Conservation (phyloP, 495 filamentous ascomycete genomes). For the Aspergillus incahuasiensis region DNA sequence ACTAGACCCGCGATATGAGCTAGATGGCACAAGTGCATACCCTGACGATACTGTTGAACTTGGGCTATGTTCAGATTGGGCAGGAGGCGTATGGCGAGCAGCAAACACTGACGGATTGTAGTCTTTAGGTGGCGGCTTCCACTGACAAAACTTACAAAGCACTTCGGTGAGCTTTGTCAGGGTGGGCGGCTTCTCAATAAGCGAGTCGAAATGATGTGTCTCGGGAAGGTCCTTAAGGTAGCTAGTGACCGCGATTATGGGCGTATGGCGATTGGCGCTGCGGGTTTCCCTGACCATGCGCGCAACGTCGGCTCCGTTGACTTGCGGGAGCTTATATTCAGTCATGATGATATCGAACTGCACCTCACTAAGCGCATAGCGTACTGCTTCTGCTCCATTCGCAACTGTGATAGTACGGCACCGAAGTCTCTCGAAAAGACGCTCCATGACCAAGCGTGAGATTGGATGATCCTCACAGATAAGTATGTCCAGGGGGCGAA, state of each 20-base stretch:
- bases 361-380: slow-evolving; percentile 89
- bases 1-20: slow-evolving; percentile 71
- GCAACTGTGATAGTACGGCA: slow-evolving; percentile 91
- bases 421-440: slow-evolving; percentile 86
- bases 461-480: slow-evolving; percentile 98
- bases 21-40: slow-evolving; percentile 62
- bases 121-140: slow-evolving; percentile 70
- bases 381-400: slow-evolving; percentile 84
- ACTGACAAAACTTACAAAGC: slow-evolving; percentile 78
- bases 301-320: slow-evolving; percentile 91
- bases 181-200: slow-evolving; percentile 95
- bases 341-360: slow-evolving; percentile 96
- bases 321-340: slow-evolving; percentile 89
- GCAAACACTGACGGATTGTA: slow-evolving; percentile 51
- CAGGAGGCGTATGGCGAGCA: slow-evolving; percentile 55
- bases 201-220: slow-evolving; percentile 87
- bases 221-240: slow-evolving; percentile 94
- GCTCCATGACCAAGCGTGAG: slow-evolving; percentile 96
- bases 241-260: slow-evolving; percentile 94
- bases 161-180: slow-evolving; percentile 82
- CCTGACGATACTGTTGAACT: slow-evolving; percentile 75
- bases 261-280: slow-evolving; percentile 89
- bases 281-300: slow-evolving; percentile 96
- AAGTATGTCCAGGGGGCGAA: slow-evolving; percentile 86
- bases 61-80: slow-evolving; percentile 71